Conservation (phyloP, 805 yeast genomes). For the Saccharomycopsis sp. region DNA sequence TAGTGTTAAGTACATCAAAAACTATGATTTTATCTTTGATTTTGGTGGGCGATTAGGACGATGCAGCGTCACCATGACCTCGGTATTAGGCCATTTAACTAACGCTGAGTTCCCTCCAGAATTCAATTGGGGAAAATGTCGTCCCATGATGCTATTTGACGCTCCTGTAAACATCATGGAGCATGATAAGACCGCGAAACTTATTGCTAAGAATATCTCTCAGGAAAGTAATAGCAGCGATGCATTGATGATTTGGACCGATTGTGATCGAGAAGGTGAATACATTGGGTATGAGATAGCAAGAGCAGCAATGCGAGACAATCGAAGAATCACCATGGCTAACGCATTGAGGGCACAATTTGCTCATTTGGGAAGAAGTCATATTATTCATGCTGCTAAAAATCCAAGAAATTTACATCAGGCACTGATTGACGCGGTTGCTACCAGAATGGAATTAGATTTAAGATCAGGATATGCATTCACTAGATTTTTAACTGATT, state of each 20-base stretch:
- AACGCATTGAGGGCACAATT: slow-evolving; percentile 71
- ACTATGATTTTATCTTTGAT: slow-evolving; percentile 67
- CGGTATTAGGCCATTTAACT: slow-evolving; percentile 79
- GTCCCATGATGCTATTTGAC: slow-evolving; percentile 59
- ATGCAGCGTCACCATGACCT: slow-evolving; percentile 81
- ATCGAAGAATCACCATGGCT: slow-evolving; percentile 38
- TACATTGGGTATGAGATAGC: slow-evolving; percentile 81
- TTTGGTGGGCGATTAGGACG: slow-evolving; percentile 54
- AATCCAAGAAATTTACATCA: slow-evolving; percentile 58
- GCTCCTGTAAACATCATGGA: slow-evolving; percentile 51
- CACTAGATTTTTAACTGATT: slow-evolving; percentile 68
- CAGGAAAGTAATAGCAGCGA: slow-evolving; percentile 55
- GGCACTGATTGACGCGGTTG: slow-evolving; percentile 74
- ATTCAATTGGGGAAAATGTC: slow-evolving; percentile 59
- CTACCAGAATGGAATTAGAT: slow-evolving; percentile 81
- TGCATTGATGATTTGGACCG: slow-evolving; percentile 90
- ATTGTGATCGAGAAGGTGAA: slow-evolving; percentile 96
- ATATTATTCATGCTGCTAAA: slow-evolving; percentile 67
- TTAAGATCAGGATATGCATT: slow-evolving; percentile 83
- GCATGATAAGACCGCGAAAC: slow-evolving; percentile 35
- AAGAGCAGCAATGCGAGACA: slow-evolving; percentile 54
- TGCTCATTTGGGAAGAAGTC: slow-evolving; percentile 77
- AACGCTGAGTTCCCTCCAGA: slow-evolving; percentile 56
- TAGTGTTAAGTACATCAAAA: slow-evolving; percentile 56
- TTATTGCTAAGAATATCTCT: slow-evolving; percentile 59